Evolutionary conservation across 2,329 filamentous ascomycete species (phyloP), one percentile per base, ranked within the genome.

Genomic region (Apiospora saccharicola): DNA sequence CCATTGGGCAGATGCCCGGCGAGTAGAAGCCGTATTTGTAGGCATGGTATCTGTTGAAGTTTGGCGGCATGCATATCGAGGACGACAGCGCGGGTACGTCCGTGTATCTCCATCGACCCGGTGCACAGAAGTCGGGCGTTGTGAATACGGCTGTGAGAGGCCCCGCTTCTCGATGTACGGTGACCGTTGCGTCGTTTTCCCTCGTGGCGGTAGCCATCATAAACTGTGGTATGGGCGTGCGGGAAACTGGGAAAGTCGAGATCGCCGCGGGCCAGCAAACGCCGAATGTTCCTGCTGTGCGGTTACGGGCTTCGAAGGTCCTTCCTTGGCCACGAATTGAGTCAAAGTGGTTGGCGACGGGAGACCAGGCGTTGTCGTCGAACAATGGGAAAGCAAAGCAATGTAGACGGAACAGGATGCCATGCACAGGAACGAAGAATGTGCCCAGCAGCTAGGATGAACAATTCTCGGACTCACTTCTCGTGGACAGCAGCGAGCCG

Each of bases 81-180:
- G 51, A 64, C 24, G 37, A 46, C 14, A 71, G 46, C n/a, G 69
- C 37, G 10, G 69, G 51, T 16, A 7, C 10, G 24, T 14, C 51
- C 1, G 69, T 71, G 24, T n/a, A n/a, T 2, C 13, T 12, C 69
- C 69, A 71, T 13, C 41, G 41, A 3, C 0, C 24, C 12, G 69
- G 8, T 34, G n/a, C 69, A 57, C 69, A 71, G 53, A 71, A 71
- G 53, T 71, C 69, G 6, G 69, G 69, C n/a, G 69, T 71, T 10
- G 69, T 71, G 69, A 71, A 71, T 41, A 71, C 24, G 37, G 69
- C 67, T 24, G 69, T 71, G 22, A 71, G 69, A 12, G 69, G 69
- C 16, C 51, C 69, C 16, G 69, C 69, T 26, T 57, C 37, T 24
- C 53, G 69, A 3, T 19, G 7, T 2, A 44, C 16, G 8, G 69